These are phyloP conservation scores for Fusarium humuli DNA, from an alignment of 2,329 filamentous ascomycete species.

Conservation along the genomic window DNA sequence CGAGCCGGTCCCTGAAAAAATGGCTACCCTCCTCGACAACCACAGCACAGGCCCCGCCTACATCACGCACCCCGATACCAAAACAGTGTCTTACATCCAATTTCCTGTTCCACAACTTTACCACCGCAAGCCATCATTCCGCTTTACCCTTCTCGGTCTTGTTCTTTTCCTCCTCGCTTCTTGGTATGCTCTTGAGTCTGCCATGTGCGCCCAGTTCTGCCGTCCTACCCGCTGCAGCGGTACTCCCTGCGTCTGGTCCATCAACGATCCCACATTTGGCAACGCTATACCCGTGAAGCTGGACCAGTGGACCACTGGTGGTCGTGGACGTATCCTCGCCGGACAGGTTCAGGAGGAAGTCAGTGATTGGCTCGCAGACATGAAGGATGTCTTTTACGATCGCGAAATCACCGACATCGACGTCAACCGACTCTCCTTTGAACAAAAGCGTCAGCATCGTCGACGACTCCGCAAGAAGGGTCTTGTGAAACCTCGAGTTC, in stretches of 20 bases:
- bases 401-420: conserved; percentile 60
- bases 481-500: conserved; percentile 51
- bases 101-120: conserved; percentile 63
- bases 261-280: conserved; percentile 70
- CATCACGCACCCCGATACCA: conserved; percentile 15
- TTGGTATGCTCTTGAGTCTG: conserved; percentile 68
- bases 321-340: conserved; percentile 57
- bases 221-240: conserved; percentile 63
- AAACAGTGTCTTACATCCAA: conserved; percentile 53
- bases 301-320: conserved; percentile 70
- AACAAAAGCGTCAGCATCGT: conserved; percentile 61
- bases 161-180: conserved; percentile 56
- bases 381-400: conserved; percentile 59
- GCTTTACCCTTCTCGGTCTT: conserved; percentile 62
- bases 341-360: conserved; percentile 57
- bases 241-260: conserved; percentile 65
- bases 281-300: conserved; percentile 70
- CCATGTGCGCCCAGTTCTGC: conserved; percentile 66
- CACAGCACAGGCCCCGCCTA: conserved; percentile 34
- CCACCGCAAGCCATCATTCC: conserved; percentile 56
- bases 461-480: conserved; percentile 64
- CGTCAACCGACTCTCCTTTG: conserved; percentile 57
- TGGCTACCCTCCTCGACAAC: conserved; percentile 22
- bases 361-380: conserved; percentile 61
- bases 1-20: conserved; percentile 24